Evolutionary conservation across 1,284 basidiomycete genomes (phyloP), one percentile per base, ranked within the genome.

Genomic region (Gastroboletus turbinatus): DNA sequence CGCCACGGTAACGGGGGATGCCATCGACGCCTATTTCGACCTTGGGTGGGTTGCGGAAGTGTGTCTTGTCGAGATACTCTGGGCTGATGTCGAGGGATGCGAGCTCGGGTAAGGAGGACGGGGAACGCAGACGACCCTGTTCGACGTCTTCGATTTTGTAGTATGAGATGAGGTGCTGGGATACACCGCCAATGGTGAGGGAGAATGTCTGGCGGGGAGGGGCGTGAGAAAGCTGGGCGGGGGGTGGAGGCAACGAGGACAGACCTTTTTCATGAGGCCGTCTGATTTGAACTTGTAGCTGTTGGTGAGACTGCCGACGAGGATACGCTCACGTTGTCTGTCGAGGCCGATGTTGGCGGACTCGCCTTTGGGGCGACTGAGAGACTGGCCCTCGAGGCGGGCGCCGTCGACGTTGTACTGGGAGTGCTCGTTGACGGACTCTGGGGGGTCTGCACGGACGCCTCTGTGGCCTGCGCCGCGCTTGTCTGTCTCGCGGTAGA

Each of bases 91-190:
- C 86, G 33, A 98, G 80, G 0, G 90, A 82, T 0, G 88, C 86
- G 30, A 98, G 82, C 72, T 98, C 95, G 0, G 94, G 92, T 0
- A 96, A 80, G 2, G 90, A 90, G 0, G 94, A 96, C 0, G 96
- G 96, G 0, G 92, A 82, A 32, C 94, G 85, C 8, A 98, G 82
- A 32, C 93, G 87, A 21, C 93, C 94, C 54, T 87, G 84, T 50
- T 92, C 84, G 21, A 97, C 94, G 69, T 98, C 96, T 62, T 94
- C 90, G 55, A 96, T 83, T 61, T 88, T 89, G 81, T 98, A 98
- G 78, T 98, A 98, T 2, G 94, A 97, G 50, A 98, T 93, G 58
- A 98, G 83, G 70, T 98, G 96, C 69, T 98, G 95, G 0, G 94
- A 85, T 46, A 92, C 91, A 25, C 92, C 92, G 52, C 76, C 77